phyloP scores from a whole-genome alignment of 2,329 filamentous ascomycete genomes.

The Fusarium fujikuroi region DNA sequence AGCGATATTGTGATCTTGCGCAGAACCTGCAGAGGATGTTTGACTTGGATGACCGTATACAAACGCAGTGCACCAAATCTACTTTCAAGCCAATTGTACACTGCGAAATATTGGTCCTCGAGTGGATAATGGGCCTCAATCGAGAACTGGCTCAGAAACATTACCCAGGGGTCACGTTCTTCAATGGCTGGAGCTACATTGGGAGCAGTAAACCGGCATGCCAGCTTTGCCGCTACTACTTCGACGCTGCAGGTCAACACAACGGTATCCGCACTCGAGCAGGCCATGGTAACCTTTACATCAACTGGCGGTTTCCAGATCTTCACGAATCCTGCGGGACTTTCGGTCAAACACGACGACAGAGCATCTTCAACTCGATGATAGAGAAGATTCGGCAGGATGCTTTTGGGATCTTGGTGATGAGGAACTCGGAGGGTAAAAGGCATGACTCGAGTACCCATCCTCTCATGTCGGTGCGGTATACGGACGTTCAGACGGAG shows the following conservation, averaged over 20 bases:
- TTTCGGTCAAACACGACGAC: constrained; percentile 11
- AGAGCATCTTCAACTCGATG: constrained; percentile 44
- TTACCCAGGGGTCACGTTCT: constrained; percentile 41
- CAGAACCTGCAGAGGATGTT: constrained; percentile 36
- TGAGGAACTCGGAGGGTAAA: constrained; percentile 44
- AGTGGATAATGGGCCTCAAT: constrained; percentile 34
- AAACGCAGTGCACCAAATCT: neutral
- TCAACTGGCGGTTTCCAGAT: constrained; percentile 52
- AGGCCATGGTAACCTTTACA: constrained; percentile 53
- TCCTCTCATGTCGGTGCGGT: constrained; percentile 11
- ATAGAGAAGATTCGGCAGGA: constrained; percentile 44
- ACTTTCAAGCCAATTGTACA: constrained; percentile 49
- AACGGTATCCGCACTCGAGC: constrained; percentile 42
- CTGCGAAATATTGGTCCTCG: constrained; percentile 49
- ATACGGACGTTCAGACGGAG: constrained; percentile 25
- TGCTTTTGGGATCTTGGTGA: constrained; percentile 41
- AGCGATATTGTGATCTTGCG: constrained; percentile 19
- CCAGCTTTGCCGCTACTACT: constrained; percentile 52
- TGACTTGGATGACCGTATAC: constrained; percentile 41
- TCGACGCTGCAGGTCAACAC: constrained; percentile 38
- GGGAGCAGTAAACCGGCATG: constrained; percentile 56
- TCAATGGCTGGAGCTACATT: constrained; percentile 50
- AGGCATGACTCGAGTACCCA: constrained; percentile 49
- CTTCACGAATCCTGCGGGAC: constrained; percentile 28
- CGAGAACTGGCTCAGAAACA: neutral